Base-by-base conservation (phyloP, 345 rosid species). In the Linum usitatissimum region DNA sequence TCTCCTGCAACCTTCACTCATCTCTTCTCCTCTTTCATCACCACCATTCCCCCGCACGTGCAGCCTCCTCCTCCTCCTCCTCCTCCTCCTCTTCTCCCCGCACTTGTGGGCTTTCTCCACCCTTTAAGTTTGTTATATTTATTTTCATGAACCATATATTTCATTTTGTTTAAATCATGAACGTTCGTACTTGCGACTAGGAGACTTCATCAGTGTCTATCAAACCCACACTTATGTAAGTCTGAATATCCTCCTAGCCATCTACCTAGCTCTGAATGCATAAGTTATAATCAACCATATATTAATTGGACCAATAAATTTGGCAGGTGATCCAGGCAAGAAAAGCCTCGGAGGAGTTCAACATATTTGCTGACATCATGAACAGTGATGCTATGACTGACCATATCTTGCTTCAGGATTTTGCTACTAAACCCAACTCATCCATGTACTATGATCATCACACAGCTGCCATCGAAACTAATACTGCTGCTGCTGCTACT, bases 311-410 rank as follows among this genome's bases (percentile, higher is more conserved):
- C 4, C 7, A 34, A 18, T 34, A 66, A 51, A 30, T 67, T 60
- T 45, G 17, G 45, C 78, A 93, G 99, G 90, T 84, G 49, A 90
- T 90, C 71, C 87, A 93, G 65, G 99, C 96, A 30, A 86, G 72
- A 70, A 93, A 90, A 75, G 92, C 96, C 4, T 74, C 83, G 0
- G 92, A 84, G 57, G 78, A 84, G 57, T 77, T 77, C 68, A 80
- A 84, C 60, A 75, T 86, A 57, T 84, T 84, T 75, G 72, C 76
- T 6, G 74, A 87, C 66, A 71, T 87, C 62, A 62, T 83, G 51
- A 45, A 45, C 18, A 72, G 68, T 66, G 82, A 70, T 57, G 74
- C 66, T 34, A 73, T 81, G 54, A 78, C 70, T 45, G 96, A 90
- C 76, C 53, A 45, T 14, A 45, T 80, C 23, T 49, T 74, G 45